Evolutionary conservation across 129 eudicot genomes (phyloP), one percentile per base, ranked within the genome.

Genomic region (Flaveria sonorensis): DNA sequence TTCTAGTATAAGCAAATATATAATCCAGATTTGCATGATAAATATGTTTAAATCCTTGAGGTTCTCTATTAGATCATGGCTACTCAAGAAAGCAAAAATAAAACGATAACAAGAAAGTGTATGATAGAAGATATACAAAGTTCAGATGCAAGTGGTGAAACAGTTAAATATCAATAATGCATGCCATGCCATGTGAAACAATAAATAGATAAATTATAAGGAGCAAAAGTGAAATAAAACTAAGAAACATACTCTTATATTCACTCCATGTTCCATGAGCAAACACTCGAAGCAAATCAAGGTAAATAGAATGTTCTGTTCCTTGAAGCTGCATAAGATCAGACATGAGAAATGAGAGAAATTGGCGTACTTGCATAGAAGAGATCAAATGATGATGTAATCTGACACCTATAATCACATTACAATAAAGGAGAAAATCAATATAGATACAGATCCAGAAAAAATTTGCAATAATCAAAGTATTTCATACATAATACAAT

Each of bases 201-300:
- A 3, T 55, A 19, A 19, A 56, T n/a, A 53, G 32, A 11, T 50
- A 11, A 7, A 76, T 13, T 68, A 45, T 16, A 50, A 19, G 12
- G 9, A 69, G 13, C n/a, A 40, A 7, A 53, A 16, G 2, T 52
- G 30, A 20, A 52, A 20, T 18, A 26, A 19, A 46, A 26, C 18
- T 10, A 60, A 59, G 26, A 66, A 70, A 15, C 93, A 75, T 90
- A 92, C 98, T 85, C 84, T 92, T 92, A 69, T 86, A 92, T 62
- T 92, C 96, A 85, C 87, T 92, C 98, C 98, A 92, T 59, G 98
- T 92, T 51, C 98, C 94, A 79, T 92, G 85, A 32, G 98, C 93
- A 85, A 88, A 92, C 87, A 92, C 56, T n/a, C 88, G 92, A 77
- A 92, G 96, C 73, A 92, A 84, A 83, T 89, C 89, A 48, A 90